These are phyloP conservation scores for Gossypium davidsonii DNA, from an alignment of 441 rosid species.

Conservation along the genomic window DNA sequence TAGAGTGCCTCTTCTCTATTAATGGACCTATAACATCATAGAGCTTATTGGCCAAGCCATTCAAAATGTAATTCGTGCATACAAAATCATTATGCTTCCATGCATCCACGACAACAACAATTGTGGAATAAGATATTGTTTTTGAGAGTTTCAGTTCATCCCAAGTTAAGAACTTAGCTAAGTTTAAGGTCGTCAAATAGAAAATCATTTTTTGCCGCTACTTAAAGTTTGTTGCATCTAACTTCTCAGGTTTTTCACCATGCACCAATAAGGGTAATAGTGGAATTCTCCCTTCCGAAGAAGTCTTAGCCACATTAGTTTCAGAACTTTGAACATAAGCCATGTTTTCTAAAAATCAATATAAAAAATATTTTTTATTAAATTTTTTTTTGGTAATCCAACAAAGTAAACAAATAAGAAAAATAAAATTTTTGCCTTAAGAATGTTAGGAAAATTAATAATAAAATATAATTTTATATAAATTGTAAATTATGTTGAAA, in stretches of 20 bases:
- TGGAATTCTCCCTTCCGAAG: not conserved
- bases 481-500: too few relatives aligned
- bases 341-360: too few relatives aligned
- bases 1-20: not conserved
- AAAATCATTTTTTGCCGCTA: not conserved
- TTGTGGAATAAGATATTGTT: not conserved
- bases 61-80: not conserved
- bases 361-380: too few relatives aligned
- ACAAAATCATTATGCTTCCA: too few relatives aligned
- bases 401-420: too few relatives aligned
- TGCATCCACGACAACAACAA: too few relatives aligned
- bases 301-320: not conserved
- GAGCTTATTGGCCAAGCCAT: not conserved
- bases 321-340: too few relatives aligned
- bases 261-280: not conserved
- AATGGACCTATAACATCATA: not conserved
- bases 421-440: too few relatives aligned
- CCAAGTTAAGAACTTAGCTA: not conserved
- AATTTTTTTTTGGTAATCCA: too few relatives aligned
- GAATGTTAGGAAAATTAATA: too few relatives aligned
- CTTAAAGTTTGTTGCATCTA: not conserved
- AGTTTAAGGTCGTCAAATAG: not conserved
- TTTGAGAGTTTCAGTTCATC: not conserved
- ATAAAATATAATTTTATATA: too few relatives aligned
- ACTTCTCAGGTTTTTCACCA: not conserved